A percentile compares a stretch with the other conserved stretches of the same genome.
Conservation (phyloP, 805 yeast species). For the Starmerella sp. region DNA sequence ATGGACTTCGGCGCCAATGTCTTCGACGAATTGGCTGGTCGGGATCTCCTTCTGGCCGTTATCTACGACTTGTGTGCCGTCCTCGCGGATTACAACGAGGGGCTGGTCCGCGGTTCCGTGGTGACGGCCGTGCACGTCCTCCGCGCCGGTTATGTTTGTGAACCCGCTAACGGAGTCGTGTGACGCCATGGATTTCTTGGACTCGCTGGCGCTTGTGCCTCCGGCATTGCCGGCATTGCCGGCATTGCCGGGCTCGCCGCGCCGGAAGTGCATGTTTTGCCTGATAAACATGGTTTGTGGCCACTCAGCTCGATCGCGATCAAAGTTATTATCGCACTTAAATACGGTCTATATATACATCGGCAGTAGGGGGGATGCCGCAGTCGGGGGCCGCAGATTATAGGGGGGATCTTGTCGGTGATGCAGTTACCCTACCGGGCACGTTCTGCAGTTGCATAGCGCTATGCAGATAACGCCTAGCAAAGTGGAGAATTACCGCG, state of each 20-base stretch:
- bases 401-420: no score
- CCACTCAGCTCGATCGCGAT: no score
- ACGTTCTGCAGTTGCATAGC: background rate
- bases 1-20: slow-evolving; percentile 17
- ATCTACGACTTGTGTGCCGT: slow-evolving; percentile 1
- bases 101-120: slow-evolving; percentile 4
- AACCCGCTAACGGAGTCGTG: background rate
- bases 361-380: no score
- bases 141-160: background rate
- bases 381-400: no score
- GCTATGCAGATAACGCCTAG: background rate
- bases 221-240: no score
- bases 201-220: background rate
- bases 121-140: background rate
- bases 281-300: no score
- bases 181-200: background rate
- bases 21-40: slow-evolving; percentile 13
- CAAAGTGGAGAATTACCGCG: background rate
- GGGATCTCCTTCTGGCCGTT: slow-evolving; percentile 11
- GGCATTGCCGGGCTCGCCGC: no score
- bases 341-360: background rate
- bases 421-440: background rate
- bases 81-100: background rate
- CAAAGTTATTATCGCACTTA: no score
- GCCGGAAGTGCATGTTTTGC: no score